A percentile compares a stretch with the other conserved stretches of the same genome.
These are phyloP conservation scores for Mortierella sp. DNA, from an alignment of 371 early-diverging fungal species.

Conservation along the genomic window DNA sequence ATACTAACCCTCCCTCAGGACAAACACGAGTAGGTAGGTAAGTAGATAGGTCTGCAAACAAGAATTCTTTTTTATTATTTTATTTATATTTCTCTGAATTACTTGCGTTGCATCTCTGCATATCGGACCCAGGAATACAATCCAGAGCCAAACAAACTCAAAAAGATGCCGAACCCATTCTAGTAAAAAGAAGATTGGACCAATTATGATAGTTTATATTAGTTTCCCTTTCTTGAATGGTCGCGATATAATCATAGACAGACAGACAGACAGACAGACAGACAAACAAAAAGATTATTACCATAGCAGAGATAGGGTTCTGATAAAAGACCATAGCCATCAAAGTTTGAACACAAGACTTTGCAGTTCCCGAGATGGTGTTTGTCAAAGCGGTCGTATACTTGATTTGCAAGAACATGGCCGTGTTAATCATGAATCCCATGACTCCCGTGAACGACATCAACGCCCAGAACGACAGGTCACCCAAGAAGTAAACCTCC, in stretches of 20 bases:
- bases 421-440: conserved; percentile 81
- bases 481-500: conserved; percentile 63
- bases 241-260: too few relatives aligned
- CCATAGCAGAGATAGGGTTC: conserved; percentile 75
- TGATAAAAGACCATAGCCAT: conserved; percentile 76
- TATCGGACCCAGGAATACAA: conserved; percentile 79
- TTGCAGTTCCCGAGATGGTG: conserved; percentile 86
- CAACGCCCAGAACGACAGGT: conserved; percentile 70
- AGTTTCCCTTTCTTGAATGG: not conserved
- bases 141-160: conserved; percentile 76
- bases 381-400: conserved; percentile 82
- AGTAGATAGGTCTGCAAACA: too few relatives aligned
- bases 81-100: not conserved
- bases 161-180: conserved; percentile 77
- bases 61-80: not conserved
- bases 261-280: not conserved
- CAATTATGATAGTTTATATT: conserved; percentile 5
- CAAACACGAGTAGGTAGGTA: too few relatives aligned
- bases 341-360: conserved; percentile 79
- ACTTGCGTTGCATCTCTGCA: conserved; percentile 64
- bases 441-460: conserved; percentile 80
- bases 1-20: too few relatives aligned
- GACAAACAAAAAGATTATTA: conserved; percentile 40
- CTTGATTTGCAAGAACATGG: conserved; percentile 85
- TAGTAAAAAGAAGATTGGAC: conserved; percentile 24